These are phyloP conservation scores for Brassica napus DNA, from an alignment of 345 rosid species.

Conservation along the genomic window DNA sequence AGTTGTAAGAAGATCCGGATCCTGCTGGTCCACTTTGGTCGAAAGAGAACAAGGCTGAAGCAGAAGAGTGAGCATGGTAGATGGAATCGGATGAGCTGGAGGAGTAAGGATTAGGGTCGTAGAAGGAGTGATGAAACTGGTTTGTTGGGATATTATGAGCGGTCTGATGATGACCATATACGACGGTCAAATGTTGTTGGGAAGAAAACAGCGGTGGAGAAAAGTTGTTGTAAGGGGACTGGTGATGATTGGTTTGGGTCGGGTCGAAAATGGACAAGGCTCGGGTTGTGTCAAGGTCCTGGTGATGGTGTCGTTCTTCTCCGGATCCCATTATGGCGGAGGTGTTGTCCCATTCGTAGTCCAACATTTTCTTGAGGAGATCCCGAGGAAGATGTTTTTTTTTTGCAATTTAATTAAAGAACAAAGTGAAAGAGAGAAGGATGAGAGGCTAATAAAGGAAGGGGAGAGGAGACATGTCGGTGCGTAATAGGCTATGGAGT, in stretches of 20 bases:
- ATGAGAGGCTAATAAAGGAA: constrained; percentile 31
- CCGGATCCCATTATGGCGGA: constrained; percentile 48
- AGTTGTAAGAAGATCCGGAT: constrained; percentile 24
- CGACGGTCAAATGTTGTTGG: constrained; percentile 25
- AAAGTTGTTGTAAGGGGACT: constrained; percentile 32
- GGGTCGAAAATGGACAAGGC: constrained; percentile 46
- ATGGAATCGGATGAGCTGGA: constrained; percentile 32
- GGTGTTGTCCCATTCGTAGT: constrained; percentile 85
- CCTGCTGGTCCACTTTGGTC: constrained; percentile 32
- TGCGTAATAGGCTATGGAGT: constrained; percentile 45
- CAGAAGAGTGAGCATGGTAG: constrained; percentile 34
- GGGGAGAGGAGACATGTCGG: constrained; percentile 57
- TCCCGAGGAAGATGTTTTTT: constrained; percentile 39
- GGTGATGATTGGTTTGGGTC: constrained; percentile 20
- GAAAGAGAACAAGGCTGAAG: constrained; percentile 44
- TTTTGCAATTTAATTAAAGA: not conserved
- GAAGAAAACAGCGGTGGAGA: constrained; percentile 36
- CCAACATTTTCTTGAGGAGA: constrained; percentile 58
- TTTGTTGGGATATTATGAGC: constrained; percentile 18
- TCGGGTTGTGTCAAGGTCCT: constrained; percentile 53
- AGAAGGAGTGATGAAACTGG: constrained; percentile 48
- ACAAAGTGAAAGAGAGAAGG: constrained; percentile 8
- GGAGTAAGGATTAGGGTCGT: constrained; percentile 48
- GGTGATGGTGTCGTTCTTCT: constrained; percentile 40
- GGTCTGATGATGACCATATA: constrained; percentile 22